Base-by-base conservation (phyloP, 2,329 filamentous ascomycete genomes). In the Phialemonium atrogriseum region DNA sequence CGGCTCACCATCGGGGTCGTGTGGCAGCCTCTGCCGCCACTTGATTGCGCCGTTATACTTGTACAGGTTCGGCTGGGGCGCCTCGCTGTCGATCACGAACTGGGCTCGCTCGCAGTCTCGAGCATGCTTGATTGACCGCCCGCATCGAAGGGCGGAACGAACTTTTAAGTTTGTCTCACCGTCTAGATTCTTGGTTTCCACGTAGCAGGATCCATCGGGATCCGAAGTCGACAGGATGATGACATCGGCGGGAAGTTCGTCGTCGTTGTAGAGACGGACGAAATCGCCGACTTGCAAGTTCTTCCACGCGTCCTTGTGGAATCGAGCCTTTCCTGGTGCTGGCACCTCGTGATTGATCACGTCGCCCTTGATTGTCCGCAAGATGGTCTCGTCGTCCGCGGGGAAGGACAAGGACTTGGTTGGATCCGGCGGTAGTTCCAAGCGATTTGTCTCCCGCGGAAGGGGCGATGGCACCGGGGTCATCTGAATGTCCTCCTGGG, bases 161-260 rank as follows among this genome's bases (percentile, higher is more conserved):
- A 95, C 87, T 59, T 98, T 98, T 40, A 98, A 64, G 49, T 98
- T 98, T 3, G 91, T 98, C 61, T 98, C 91, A 30, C 91, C 91
- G 50, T 98, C 91, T 64, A 98, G 56, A 53, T 94, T 96, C 66
- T 96, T 98, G 3, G 91, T 98, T 59, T 98, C 91, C 14, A 98
- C 83, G 48, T 95, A 98, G 58, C 91, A 98, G 22, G 85, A 85
- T 30, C 91, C 91, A 47, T 98, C 91, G 1, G 82, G 73, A 47
- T 96, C 91, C 3, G 91, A 94, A 1, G 91, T 96, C 3, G 91
- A 84, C 15, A 98, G 62, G 25, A 98, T 83, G 28, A 96, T 80
- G 27, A 98, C 68, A 57, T 98, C 91, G 28, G 91, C 89, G 2
- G 91, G 93, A 15, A 98, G 77, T 46, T 94, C 87, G 49, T 98